phyloP scores from a whole-genome alignment of 1,139 yeast species.

The Suhomyces ambrosiae region DNA sequence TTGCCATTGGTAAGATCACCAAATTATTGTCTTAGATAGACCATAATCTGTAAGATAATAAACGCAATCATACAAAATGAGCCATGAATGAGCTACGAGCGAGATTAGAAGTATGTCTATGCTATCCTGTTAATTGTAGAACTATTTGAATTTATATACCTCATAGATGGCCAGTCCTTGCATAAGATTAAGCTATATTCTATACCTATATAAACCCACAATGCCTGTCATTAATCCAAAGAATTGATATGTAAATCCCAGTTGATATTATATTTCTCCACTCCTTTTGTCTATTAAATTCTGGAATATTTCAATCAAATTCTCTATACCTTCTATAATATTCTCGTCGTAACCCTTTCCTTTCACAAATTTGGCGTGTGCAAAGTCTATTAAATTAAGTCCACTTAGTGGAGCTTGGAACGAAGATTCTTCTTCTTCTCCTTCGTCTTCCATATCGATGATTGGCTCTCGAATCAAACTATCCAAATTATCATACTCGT shows the following conservation, averaged over 20 bases:
- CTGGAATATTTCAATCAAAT: slow-evolving; percentile 50
- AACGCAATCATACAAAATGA: too few species aligned
- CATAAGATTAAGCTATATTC: too few species aligned
- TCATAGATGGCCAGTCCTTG: too few species aligned
- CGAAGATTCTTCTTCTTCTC: slow-evolving; percentile 20
- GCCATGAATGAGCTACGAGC: too few species aligned
- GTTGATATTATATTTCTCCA: too few species aligned
- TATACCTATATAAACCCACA: too few species aligned
- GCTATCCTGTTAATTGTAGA: too few species aligned
- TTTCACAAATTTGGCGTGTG: slow-evolving; percentile 70
- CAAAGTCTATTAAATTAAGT: slow-evolving; percentile 81
- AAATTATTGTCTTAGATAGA: slow-evolving; percentile 48
- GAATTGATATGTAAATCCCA: too few species aligned
- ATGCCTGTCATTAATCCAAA: too few species aligned
- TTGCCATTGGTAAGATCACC: slow-evolving; percentile 96
- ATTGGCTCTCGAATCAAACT: slow-evolving; percentile 34
- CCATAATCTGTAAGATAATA: not conserved
- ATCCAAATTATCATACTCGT: slow-evolving; percentile 36
- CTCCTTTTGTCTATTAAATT: slow-evolving; percentile 16
- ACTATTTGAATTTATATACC: too few species aligned
- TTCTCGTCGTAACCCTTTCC: slow-evolving; percentile 75
- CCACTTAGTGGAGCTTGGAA: slow-evolving; percentile 47
- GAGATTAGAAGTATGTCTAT: too few species aligned
- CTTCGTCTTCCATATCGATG: slow-evolving; percentile 32
- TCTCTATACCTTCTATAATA: slow-evolving; percentile 66